Conservation (phyloP, 345 rosid genomes). For the Eucalyptus globulus region DNA sequence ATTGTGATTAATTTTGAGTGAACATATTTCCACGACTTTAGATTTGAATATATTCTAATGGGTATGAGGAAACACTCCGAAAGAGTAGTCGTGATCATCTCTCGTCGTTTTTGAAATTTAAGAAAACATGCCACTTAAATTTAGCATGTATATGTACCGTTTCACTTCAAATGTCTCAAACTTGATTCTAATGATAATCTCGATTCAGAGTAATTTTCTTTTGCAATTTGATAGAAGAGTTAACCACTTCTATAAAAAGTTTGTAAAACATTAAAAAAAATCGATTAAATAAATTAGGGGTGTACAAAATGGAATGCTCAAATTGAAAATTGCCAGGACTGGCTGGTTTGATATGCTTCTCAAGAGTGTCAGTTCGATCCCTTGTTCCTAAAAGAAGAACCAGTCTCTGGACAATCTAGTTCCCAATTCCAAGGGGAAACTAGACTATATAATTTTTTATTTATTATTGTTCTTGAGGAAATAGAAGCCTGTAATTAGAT, state of each 20-base stretch:
- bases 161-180: not conserved
- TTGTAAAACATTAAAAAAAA: not conserved
- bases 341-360: no score
- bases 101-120: not conserved
- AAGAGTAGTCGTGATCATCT: not conserved
- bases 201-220: not conserved
- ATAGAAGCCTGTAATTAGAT: no score
- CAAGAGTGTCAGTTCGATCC: no score
- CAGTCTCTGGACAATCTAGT: fast-evolving
- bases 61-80: not conserved
- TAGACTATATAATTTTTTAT: fast-evolving
- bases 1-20: not conserved
- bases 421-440: no score
- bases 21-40: not conserved
- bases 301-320: no score
- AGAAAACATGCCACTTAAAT: not conserved
- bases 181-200: not conserved
- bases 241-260: not conserved
- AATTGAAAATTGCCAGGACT: fast-evolving
- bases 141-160: no score
- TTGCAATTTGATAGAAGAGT: not conserved
- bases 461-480: no score
- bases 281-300: not conserved
- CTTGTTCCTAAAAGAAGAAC: no score
- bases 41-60: no score